A percentile compares a stretch with the other conserved stretches of the same genome.
These are phyloP conservation scores for Sclerotinia nivalis DNA, from an alignment of 2,329 filamentous ascomycete genomes.

Conservation along the genomic window DNA sequence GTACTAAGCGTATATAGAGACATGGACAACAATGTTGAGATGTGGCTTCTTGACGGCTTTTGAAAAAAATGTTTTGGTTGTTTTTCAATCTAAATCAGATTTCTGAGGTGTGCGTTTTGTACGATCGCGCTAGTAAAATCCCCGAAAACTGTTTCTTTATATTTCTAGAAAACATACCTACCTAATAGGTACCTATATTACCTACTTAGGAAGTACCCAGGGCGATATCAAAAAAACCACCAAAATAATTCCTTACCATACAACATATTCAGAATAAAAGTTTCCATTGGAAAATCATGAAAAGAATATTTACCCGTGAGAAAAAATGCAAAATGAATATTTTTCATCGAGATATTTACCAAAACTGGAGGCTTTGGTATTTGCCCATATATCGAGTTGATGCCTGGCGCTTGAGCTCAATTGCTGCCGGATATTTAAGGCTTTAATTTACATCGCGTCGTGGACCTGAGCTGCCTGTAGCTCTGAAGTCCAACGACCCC, in stretches of 20 bases:
- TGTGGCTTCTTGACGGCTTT: slow-evolving; percentile 23
- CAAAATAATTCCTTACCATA: not conserved
- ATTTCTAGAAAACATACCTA: not conserved
- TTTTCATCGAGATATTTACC: not conserved
- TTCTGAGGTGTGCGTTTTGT: slow-evolving; percentile 5
- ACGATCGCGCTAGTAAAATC: slow-evolving; percentile 10
- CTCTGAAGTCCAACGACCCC: slow-evolving; percentile 20
- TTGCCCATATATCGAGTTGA: not conserved
- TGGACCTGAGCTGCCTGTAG: slow-evolving; percentile 32
- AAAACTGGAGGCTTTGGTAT: not conserved
- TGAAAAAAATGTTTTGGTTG: not conserved
- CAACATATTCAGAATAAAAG: not conserved
- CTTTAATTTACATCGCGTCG: slow-evolving; percentile 28
- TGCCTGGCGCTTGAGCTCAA: slow-evolving; percentile 15
- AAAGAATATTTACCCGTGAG: not conserved
- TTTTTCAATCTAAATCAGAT: not conserved
- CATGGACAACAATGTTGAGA: slow-evolving; percentile 23
- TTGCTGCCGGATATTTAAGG: slow-evolving; percentile 16
- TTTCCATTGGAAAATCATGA: fast-evolving
- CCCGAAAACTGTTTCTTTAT: not conserved
- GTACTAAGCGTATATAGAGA: slow-evolving; percentile 32
- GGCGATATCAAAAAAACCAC: not conserved
- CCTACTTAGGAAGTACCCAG: not conserved
- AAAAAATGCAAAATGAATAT: not conserved
- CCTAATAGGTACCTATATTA: too few species aligned